A percentile compares a stretch with the other conserved stretches of the same genome.
phyloP scores from a whole-genome alignment of 345 rosid species.

The Gossypium rotundifolium region DNA sequence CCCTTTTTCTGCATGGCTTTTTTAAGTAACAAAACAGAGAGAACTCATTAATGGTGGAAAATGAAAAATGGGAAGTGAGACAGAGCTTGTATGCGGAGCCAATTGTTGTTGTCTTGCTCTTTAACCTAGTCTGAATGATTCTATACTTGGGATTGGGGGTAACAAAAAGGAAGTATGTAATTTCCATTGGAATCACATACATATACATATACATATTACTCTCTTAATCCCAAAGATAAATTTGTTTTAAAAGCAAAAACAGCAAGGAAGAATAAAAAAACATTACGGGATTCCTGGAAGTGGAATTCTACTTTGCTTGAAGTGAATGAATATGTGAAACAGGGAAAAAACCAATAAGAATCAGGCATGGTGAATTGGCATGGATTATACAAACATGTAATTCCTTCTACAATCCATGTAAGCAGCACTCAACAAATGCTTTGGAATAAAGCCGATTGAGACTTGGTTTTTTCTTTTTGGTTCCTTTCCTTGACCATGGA shows the following conservation, averaged over 20 bases:
- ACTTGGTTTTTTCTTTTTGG: not conserved
- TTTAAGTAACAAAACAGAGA: too few relatives aligned
- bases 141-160: slow-evolving; percentile 8
- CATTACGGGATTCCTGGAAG: slow-evolving; percentile 1
- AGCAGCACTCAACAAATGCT: not conserved
- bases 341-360: not conserved
- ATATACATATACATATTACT: not conserved
- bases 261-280: not conserved
- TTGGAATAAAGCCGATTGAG: not conserved
- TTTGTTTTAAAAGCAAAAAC: not conserved
- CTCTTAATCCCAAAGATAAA: not conserved
- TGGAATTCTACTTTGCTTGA: slow-evolving; percentile 9
- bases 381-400: not conserved
- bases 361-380: not conserved
- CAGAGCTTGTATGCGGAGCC: not conserved
- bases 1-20: not conserved
- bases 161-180: not conserved
- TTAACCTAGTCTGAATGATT: not conserved
- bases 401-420: not conserved
- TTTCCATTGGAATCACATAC: not conserved
- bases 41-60: not conserved
- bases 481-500: not conserved
- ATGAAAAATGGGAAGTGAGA: not conserved
- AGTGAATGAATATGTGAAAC: not conserved
- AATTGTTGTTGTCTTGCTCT: not conserved